Evolutionary conservation across 345 rosid genomes (phyloP).

Genomic region (Salix dunnii): DNA sequence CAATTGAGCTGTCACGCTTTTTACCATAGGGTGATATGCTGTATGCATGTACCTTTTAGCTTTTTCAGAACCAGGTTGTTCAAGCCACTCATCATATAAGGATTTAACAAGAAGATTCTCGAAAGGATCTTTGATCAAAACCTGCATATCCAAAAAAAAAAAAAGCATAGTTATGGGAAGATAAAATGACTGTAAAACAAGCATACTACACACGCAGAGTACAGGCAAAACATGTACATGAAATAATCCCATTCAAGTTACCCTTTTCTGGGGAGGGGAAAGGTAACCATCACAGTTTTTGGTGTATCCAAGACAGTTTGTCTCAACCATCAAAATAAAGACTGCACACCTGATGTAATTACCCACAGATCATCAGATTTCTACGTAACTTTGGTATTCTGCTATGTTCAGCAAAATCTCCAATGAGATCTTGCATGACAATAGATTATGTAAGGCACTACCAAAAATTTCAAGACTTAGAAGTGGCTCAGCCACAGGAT

Average conservation of each 20-base stretch:
- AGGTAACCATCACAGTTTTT: neutral
- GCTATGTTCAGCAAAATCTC: neutral
- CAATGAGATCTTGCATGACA: neutral
- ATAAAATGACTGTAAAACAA: neutral
- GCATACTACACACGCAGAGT: neutral
- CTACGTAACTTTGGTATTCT: neutral
- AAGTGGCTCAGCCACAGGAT: neutral
- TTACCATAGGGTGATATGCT: conserved; percentile 74
- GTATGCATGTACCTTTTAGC: conserved; percentile 77
- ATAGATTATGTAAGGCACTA: neutral
- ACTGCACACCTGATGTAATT: neutral
- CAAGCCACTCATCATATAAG: conserved; percentile 81
- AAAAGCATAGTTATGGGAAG: neutral
- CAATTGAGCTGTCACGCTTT: conserved; percentile 69
- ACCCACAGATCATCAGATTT: neutral
- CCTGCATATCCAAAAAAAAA: conserved; percentile 29
- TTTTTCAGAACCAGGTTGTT: conserved; percentile 70
- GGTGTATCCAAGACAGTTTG: neutral
- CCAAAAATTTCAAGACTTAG: neutral
- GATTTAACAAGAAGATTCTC: conserved; percentile 62
- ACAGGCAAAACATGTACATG: neutral
- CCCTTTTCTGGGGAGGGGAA: neutral
- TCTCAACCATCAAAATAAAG: neutral
- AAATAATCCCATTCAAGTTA: neutral
- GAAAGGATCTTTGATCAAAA: conserved; percentile 61